Conservation (phyloP, 306 rosid genomes). For the Castanea crenata region DNA sequence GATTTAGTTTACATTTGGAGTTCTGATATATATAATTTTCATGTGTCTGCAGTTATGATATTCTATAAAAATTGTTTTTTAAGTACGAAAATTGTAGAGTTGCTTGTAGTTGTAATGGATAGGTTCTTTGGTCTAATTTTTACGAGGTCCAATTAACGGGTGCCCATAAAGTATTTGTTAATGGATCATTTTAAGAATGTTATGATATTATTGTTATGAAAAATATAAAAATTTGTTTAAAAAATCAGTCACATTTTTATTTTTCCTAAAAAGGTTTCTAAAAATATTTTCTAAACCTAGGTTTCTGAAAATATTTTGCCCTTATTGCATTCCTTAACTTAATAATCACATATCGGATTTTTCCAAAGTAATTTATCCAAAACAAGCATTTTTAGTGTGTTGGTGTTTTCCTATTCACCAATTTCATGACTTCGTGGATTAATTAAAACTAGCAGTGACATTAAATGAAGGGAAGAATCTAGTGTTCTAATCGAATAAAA, state of each 20-base stretch:
- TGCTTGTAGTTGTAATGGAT: constrained; percentile 45
- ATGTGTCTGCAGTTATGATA: constrained; percentile 33
- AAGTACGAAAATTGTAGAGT: constrained; percentile 30
- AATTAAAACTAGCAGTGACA: too few relatives aligned
- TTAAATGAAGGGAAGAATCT: too few relatives aligned
- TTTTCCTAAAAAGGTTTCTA: too few relatives aligned
- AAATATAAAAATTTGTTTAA: not conserved
- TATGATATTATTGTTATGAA: not conserved
- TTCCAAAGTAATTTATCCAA: not conserved
- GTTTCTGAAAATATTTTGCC: too few relatives aligned
- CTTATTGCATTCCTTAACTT: not conserved
- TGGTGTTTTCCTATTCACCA: not conserved
- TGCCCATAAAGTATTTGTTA: not conserved
- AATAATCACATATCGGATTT: not conserved
- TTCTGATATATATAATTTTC: constrained; percentile 30
- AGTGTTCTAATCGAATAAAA: too few relatives aligned
- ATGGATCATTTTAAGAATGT: not conserved
- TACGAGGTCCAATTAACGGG: not conserved
- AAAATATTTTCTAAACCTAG: too few relatives aligned
- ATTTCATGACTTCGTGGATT: too few relatives aligned
- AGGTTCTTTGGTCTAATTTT: constrained; percentile 4
- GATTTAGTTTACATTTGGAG: constrained; percentile 67
- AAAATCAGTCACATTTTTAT: too few relatives aligned
- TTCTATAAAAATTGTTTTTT: constrained; percentile 1
- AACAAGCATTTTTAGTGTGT: not conserved